Evolutionary conservation across 2,329 filamentous ascomycete species (phyloP), one percentile per base, ranked within the genome.

Genomic region (Graphiopsis chlorocephala): DNA sequence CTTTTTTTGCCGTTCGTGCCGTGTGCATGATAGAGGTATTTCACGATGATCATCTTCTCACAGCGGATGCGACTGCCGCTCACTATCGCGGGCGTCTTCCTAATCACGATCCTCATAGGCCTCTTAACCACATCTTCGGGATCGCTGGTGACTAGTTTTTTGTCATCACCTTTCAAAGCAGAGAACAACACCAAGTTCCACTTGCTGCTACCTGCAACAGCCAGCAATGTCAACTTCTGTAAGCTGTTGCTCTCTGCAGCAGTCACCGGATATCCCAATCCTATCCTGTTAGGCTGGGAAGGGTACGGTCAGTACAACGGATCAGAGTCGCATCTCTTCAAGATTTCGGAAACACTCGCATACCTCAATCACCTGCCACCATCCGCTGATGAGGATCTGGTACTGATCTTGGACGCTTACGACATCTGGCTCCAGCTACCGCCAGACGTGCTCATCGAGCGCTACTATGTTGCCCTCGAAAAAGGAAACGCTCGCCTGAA

Each of bases 341-440:
- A 69, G 35, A 58, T 65, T 23, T 57, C 56, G 2, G 61, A 66
- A 23, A 67, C 68, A 25, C 31, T 68, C 45, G 65, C 61, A n/a
- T 67, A 70, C 35, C 38, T 70, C 8, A 57, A 66, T 15, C 52
- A 56, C 12, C 63, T 68, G 17, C 63, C 48, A 5, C 35, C 57
- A 23, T 50, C 64, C 23, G 53, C 64, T 25, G 66, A 69, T 45
- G 17, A 55, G 10, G 79, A 85, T 14, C 75, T 91, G 29, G 82
- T 89, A 8, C 76, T 90, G 64, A 80, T 90, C 55, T 81, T 88
- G 6, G 88, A 90, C 72, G 86, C 84, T 1, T 83, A 86, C 72
- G 86, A 90, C 65, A 80, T 86, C 1, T 86, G 87, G 77, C 86
- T 90, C 65, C 88, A 91, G 73, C 78, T 90, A 2, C 86, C 87